Conservation (phyloP, 2,329 filamentous ascomycete species). For the Exophiala aquamarina region DNA sequence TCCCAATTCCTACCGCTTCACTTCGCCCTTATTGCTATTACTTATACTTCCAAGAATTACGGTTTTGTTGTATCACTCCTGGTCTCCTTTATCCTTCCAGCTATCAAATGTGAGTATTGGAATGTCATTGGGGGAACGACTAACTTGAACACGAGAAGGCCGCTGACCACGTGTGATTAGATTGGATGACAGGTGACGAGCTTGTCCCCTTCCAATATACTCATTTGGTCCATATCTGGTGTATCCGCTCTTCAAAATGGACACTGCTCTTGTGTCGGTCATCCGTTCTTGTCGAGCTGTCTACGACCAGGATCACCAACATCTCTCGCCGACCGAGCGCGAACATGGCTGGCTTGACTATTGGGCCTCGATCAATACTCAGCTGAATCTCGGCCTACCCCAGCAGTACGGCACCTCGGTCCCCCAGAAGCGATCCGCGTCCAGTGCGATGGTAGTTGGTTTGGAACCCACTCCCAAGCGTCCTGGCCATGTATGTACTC, state of each 20-base stretch:
- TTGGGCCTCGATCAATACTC: conserved; percentile 16
- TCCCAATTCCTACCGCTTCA: conserved; percentile 7
- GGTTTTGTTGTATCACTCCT: too few relatives aligned
- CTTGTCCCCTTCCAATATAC: background rate
- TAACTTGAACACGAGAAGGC: conserved; percentile 6
- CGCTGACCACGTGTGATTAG: conserved; percentile 11
- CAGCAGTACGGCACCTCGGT: conserved; percentile 14
- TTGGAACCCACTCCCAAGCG: conserved; percentile 44
- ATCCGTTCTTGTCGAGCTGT: conserved; percentile 21
- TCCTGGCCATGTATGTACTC: conserved; percentile 28
- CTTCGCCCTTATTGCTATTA: background rate
- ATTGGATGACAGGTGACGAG: conserved; percentile 1
- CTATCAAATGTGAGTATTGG: conserved; percentile 13
- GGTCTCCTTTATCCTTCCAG: too few relatives aligned
- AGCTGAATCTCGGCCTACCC: conserved; percentile 6
- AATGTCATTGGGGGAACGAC: conserved; percentile 2
- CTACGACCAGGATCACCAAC: conserved; percentile 23
- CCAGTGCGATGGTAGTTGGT: conserved; percentile 30
- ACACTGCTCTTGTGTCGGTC: conserved; percentile 18
- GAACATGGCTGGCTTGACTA: conserved; percentile 20
- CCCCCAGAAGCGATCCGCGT: conserved; percentile 25
- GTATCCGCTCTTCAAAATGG: conserved; percentile 16
- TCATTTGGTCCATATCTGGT: conserved; percentile 2
- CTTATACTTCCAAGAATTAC: too few relatives aligned
- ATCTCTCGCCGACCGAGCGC: conserved; percentile 21